Conservation (phyloP, 2,329 filamentous ascomycete genomes). For the Aspergillus sp. region DNA sequence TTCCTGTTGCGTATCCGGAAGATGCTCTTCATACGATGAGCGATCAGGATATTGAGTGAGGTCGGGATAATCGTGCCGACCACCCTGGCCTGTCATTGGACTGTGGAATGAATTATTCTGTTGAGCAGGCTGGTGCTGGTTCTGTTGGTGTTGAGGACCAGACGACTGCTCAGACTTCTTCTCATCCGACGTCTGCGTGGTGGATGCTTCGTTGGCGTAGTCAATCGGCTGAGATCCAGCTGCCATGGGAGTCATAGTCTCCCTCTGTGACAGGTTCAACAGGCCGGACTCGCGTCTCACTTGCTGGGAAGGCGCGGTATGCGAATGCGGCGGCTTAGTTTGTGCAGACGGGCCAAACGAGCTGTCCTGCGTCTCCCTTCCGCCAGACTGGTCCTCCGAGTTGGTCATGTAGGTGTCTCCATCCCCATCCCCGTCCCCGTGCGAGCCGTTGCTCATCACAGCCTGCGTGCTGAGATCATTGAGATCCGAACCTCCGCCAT, state of each 20-base stretch:
- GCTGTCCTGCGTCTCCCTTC: constrained; percentile 39
- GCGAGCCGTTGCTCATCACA: constrained; percentile 52
- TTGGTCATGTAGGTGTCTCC: constrained; percentile 58
- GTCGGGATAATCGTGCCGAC: constrained; percentile 46
- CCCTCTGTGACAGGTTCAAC: constrained; percentile 43
- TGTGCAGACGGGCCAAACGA: constrained; percentile 48
- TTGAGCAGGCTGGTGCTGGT: not conserved
- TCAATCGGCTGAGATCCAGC: constrained; percentile 53
- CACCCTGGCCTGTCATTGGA: constrained; percentile 36
- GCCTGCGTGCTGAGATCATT: constrained; percentile 27
- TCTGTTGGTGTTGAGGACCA: constrained; percentile 53
- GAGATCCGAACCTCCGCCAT: constrained; percentile 36
- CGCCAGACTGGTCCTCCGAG: constrained; percentile 38
- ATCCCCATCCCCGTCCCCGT: constrained; percentile 37
- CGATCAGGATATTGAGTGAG: constrained; percentile 45
- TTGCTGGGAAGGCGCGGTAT: constrained; percentile 42
- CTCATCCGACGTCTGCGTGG: constrained; percentile 78
- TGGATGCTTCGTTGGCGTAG: constrained; percentile 81
- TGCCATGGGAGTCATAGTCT: constrained; percentile 52
- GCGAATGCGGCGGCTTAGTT: constrained; percentile 39
- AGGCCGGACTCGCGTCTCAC: constrained; percentile 40
- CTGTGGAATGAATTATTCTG: constrained; percentile 49
- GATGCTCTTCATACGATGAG: constrained; percentile 51
- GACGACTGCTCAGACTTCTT: constrained; percentile 67
- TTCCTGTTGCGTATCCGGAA: constrained; percentile 58